A percentile compares a stretch with the other conserved stretches of the same genome.
These are phyloP conservation scores for Annona squamosa DNA, from an alignment of 164 flowering plant species.

Conservation along the genomic window DNA sequence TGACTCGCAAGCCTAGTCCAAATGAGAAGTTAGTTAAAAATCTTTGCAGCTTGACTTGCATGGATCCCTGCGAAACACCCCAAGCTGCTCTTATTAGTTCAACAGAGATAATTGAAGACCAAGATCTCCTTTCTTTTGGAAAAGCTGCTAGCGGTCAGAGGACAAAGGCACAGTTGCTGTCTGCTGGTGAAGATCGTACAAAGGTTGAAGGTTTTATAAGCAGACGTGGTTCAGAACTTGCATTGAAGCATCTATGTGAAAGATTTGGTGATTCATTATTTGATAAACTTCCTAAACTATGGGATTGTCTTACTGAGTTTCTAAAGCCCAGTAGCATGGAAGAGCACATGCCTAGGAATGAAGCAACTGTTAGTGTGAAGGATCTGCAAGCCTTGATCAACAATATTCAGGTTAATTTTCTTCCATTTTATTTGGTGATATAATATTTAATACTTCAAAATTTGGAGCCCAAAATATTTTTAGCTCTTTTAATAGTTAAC, in stretches of 20 bases:
- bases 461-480: background rate
- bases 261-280: constrained; percentile 74
- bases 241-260: constrained; percentile 67
- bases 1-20: constrained; percentile 74
- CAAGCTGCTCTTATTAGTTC: constrained; percentile 68
- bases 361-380: constrained; percentile 46
- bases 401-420: constrained; percentile 69
- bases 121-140: constrained; percentile 62
- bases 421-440: background rate
- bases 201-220: constrained; percentile 80
- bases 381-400: constrained; percentile 87
- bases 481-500: background rate
- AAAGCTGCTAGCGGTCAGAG: constrained; percentile 41
- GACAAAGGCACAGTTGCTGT: constrained; percentile 44
- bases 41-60: constrained; percentile 74
- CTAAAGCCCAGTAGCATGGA: constrained; percentile 47
- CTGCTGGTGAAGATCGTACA: constrained; percentile 80
- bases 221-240: constrained; percentile 89
- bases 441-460: background rate
- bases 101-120: constrained; percentile 73
- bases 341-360: constrained; percentile 26
- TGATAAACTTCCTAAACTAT: constrained; percentile 80
- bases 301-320: constrained; percentile 95
- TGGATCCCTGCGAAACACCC: constrained; percentile 94
- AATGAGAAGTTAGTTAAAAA: constrained; percentile 93